A percentile compares a stretch with the other conserved stretches of the same genome.
phyloP scores from a whole-genome alignment of 495 filamentous ascomycete species.

The Melanomma pulvis-pyrius region DNA sequence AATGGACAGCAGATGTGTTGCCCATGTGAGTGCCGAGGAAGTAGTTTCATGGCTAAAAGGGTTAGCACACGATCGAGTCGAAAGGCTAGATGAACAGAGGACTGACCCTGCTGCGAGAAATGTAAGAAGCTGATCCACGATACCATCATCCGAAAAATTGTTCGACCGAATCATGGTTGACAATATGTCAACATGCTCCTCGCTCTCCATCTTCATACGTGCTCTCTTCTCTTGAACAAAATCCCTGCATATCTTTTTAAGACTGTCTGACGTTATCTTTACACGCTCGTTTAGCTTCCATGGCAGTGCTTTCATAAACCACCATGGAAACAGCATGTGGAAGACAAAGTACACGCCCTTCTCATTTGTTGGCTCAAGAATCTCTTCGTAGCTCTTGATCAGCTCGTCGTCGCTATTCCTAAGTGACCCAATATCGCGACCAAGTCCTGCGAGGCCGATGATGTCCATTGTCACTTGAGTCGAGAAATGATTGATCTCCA shows the following conservation, averaged over 20 bases:
- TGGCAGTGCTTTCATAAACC: constrained; percentile 42
- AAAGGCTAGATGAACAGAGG: constrained; percentile 9
- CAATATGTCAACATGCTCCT: constrained; percentile 41
- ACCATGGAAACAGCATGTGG: constrained; percentile 49
- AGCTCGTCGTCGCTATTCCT: constrained; percentile 40
- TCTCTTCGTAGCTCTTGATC: constrained; percentile 42
- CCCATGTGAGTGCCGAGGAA: constrained; percentile 57
- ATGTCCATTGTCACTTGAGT: constrained; percentile 45
- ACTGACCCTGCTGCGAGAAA: constrained; percentile 56
- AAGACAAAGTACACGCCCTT: constrained; percentile 53
- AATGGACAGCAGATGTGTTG: constrained; percentile 54
- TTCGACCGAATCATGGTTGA: constrained; percentile 42
- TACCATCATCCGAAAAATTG: constrained; percentile 53
- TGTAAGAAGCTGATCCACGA: constrained; percentile 60
- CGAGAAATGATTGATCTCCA: constrained; percentile 41
- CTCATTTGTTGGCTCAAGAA: constrained; percentile 55
- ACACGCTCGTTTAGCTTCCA: constrained; percentile 37
- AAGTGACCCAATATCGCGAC: constrained; percentile 41
- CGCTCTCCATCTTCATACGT: constrained; percentile 37
- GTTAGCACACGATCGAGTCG: background rate
- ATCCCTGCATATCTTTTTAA: constrained; percentile 36
- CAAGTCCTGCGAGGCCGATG: constrained; percentile 43
- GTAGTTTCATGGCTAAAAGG: constrained; percentile 56
- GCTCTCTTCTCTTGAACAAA: constrained; percentile 44
- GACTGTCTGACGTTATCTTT: constrained; percentile 24